Evolutionary conservation across 371 early-diverging fungal species (phyloP).

Genomic region (Funneliformis caledonium): DNA sequence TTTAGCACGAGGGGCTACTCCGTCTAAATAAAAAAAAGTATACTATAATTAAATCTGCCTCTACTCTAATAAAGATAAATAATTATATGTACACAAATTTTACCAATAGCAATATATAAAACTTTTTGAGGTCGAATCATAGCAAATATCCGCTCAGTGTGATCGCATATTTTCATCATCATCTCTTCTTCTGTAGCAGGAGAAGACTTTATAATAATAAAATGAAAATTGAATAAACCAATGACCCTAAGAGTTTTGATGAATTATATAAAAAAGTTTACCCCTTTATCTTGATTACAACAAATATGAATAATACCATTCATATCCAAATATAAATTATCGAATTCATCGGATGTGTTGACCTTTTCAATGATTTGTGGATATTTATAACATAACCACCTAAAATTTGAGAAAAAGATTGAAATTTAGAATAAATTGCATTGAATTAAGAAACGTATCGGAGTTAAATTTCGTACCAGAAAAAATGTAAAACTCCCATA

Average conservation of each 20-base stretch:
- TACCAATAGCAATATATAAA: conserved; percentile 96
- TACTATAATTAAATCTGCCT: background rate
- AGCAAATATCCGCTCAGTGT: conserved; percentile 92
- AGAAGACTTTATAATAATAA: conserved; percentile 64
- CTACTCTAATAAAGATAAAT: too few relatives aligned
- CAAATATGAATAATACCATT: conserved; percentile 99
- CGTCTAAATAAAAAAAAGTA: conserved; percentile 66
- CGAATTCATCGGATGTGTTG: conserved; percentile 82
- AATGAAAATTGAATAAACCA: conserved; percentile 15
- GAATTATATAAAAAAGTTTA: conserved; percentile 38
- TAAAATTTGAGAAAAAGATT: background rate
- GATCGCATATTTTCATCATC: conserved; percentile 92
- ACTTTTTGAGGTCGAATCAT: conserved; percentile 94
- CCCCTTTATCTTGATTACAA: conserved; percentile 86
- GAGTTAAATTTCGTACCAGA: too few relatives aligned
- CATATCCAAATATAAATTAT: conserved; percentile 99
- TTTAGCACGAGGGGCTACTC: conserved; percentile 99
- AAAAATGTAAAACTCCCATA: too few relatives aligned
- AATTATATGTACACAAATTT: background rate
- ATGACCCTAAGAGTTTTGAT: background rate
- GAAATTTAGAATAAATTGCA: background rate
- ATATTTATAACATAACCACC: conserved; percentile 92
- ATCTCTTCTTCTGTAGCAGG: conserved; percentile 73
- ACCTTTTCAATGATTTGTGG: conserved; percentile 81
- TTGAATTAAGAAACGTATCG: background rate